phyloP scores from a whole-genome alignment of 805 yeast species.

The Kodamaea leandrae region DNA sequence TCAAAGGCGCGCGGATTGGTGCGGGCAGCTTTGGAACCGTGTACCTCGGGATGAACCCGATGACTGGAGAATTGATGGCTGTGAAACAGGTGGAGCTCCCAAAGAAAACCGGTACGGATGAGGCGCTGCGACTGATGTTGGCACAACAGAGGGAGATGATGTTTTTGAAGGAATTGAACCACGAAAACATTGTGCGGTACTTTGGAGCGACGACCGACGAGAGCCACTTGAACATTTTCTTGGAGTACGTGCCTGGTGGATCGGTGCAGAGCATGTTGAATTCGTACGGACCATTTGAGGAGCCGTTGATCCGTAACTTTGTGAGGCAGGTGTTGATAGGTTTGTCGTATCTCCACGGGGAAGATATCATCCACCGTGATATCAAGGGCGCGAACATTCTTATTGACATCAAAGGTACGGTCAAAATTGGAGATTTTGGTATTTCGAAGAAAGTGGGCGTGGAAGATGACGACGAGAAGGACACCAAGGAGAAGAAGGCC shows the following conservation, averaged over 20 bases:
- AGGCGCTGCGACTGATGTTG: constrained; percentile 50
- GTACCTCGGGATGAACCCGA: constrained; percentile 84
- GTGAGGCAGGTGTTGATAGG: constrained; percentile 76
- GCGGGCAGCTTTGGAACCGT: constrained; percentile 95
- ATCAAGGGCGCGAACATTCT: constrained; percentile 86
- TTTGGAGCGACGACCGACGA: constrained; percentile 82
- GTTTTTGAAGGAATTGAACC: constrained; percentile 73
- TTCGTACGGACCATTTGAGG: constrained; percentile 79
- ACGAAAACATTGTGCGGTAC: constrained; percentile 89
- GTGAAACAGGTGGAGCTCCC: constrained; percentile 88
- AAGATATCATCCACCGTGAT: constrained; percentile 79
- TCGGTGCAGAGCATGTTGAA: constrained; percentile 61
- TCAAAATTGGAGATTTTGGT: constrained; percentile 85
- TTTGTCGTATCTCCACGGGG: constrained; percentile 67
- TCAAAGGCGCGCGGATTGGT: constrained; percentile 90
- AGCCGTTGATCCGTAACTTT: constrained; percentile 67
- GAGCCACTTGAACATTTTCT: constrained; percentile 70
- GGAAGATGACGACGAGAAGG: constrained; percentile 23
- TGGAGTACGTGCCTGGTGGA: constrained; percentile 44
- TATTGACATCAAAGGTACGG: constrained; percentile 76
- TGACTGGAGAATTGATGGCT: constrained; percentile 95
- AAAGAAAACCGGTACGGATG: constrained; percentile 33
- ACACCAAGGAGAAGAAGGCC: constrained; percentile 25
- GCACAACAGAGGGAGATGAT: constrained; percentile 84
- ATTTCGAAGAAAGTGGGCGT: constrained; percentile 50